phyloP scores from a whole-genome alignment of 1,139 yeast species.

The Blastobotrys illinoisensis region DNA sequence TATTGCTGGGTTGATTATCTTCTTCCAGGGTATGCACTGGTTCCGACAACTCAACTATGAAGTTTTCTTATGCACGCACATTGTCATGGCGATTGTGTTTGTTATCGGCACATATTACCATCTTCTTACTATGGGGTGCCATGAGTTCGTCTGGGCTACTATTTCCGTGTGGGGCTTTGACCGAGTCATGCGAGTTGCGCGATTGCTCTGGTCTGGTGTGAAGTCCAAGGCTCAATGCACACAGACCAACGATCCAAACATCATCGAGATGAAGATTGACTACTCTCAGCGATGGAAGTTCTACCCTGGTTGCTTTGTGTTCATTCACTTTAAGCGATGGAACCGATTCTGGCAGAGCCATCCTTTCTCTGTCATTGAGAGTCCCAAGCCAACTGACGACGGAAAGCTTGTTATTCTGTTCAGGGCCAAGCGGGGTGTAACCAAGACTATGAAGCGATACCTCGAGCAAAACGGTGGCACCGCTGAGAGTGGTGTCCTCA shows the following conservation, averaged over 20 bases:
- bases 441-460: conserved; percentile 5
- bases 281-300: conserved; percentile 36
- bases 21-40: conserved; percentile 27
- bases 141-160: conserved; percentile 33
- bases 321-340: conserved; percentile 44
- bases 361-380: conserved; percentile 53
- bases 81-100: conserved; percentile 32
- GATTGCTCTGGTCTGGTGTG: conserved; percentile 23
- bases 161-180: conserved; percentile 40
- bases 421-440: conserved; percentile 18
- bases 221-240: conserved; percentile 34
- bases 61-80: conserved; percentile 40
- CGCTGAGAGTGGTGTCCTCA: conserved; percentile 30
- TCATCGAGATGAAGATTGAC: conserved; percentile 27
- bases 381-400: conserved; percentile 15
- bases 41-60: conserved; percentile 40
- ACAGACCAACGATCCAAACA: conserved; percentile 22
- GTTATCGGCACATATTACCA: conserved; percentile 37
- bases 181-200: conserved; percentile 33
- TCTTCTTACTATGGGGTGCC: conserved; percentile 30
- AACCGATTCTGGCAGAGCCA: conserved; percentile 53
- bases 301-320: conserved; percentile 56
- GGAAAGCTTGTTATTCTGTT: conserved; percentile 14
- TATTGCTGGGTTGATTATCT: conserved; percentile 23
- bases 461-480: conserved; percentile 2